These are phyloP conservation scores for Kickxella alabastrina DNA, from an alignment of 192 early-diverging fungal genomes.

Conservation along the genomic window DNA sequence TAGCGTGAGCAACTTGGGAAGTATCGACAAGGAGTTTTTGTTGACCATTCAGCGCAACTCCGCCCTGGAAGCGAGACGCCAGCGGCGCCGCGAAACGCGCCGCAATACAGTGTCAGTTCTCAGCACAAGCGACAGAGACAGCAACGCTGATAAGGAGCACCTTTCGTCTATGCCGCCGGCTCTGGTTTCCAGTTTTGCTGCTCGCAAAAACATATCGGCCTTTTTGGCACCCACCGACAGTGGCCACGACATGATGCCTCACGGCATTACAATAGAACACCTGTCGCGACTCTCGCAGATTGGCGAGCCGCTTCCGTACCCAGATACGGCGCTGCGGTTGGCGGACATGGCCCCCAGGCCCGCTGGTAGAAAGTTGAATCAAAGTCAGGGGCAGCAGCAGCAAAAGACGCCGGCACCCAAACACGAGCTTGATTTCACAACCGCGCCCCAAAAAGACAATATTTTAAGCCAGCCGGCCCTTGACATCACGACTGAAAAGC, in stretches of 20 bases:
- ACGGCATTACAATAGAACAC: slow-evolving; percentile 5
- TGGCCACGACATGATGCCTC: not conserved
- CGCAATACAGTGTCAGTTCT: slow-evolving; percentile 45
- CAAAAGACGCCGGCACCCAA: not conserved
- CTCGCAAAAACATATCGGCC: slow-evolving; percentile 9
- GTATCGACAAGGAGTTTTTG: slow-evolving; percentile 45
- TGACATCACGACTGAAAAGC: too few relatives aligned
- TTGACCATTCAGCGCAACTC: slow-evolving; percentile 48
- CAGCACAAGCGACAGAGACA: slow-evolving; percentile 1
- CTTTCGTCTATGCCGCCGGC: not conserved
- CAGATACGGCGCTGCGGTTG: not conserved
- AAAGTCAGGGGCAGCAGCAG: not conserved
- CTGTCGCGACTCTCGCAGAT: slow-evolving; percentile 4
- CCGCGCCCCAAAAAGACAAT: not conserved
- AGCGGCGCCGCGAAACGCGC: slow-evolving; percentile 45
- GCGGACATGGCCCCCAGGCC: not conserved
- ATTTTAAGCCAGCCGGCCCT: too few relatives aligned
- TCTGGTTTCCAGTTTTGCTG: not conserved
- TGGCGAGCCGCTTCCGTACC: not conserved
- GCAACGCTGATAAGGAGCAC: not conserved
- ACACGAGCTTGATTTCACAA: not conserved
- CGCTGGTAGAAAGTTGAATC: too few relatives aligned
- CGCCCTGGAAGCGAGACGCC: slow-evolving; percentile 41
- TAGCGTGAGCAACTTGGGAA: slow-evolving; percentile 18
- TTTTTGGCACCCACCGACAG: not conserved